These are phyloP conservation scores for Acacia confusa DNA, from an alignment of 306 rosid genomes.

Conservation along the genomic window DNA sequence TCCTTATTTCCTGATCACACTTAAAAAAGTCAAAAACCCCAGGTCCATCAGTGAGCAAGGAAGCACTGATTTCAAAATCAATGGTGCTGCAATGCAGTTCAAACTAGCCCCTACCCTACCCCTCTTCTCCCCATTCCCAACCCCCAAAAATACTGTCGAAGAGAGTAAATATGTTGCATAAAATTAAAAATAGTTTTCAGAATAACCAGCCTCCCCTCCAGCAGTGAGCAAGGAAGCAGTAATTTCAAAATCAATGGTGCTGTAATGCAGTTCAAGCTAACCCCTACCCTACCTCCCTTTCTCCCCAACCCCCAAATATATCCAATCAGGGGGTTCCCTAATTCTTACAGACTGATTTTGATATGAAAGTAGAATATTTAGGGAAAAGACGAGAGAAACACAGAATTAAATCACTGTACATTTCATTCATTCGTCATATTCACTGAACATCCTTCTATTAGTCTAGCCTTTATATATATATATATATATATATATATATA, in stretches of 20 bases:
- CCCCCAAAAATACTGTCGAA: not conserved
- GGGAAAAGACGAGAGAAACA: no score
- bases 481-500: no score
- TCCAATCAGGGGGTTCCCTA: not conserved
- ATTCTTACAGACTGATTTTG: not conserved
- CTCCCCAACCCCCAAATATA: not conserved
- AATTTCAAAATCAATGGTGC: not conserved
- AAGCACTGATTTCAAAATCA: not conserved
- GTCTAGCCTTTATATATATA: no score
- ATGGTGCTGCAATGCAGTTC: not conserved
- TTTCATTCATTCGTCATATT: no score
- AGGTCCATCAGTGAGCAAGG: not conserved
- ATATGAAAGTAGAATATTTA: no score
- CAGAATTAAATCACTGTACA: no score
- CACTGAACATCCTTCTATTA: no score
- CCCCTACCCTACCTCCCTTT: not conserved
- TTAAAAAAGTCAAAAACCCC: not conserved
- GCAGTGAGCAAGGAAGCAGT: not conserved
- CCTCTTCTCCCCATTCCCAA: not conserved
- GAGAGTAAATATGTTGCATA: not conserved
- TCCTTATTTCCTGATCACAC: not conserved
- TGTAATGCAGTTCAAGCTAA: not conserved
- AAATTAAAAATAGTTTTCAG: not conserved
- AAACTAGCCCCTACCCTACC: not conserved
- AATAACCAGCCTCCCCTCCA: not conserved